phyloP scores from a whole-genome alignment of 1,139 yeast genomes.

The Zygotorulaspora mrakii region DNA sequence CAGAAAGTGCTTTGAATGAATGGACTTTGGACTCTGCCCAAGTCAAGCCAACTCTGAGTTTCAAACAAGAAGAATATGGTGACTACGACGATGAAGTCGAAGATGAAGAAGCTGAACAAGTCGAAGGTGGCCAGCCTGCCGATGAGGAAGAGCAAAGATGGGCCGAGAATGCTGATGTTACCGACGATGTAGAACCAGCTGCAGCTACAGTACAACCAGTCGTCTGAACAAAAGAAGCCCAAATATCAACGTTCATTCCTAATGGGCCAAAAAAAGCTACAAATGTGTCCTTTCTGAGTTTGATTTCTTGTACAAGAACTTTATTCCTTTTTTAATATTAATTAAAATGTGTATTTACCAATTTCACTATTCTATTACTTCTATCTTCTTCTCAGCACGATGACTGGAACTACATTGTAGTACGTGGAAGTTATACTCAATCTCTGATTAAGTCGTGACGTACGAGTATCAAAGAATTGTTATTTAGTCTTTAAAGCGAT shows the following conservation, averaged over 20 bases:
- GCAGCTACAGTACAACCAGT: conserved; percentile 6
- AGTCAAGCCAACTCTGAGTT: conserved; percentile 89
- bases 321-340: conserved; percentile 6
- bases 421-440: no score
- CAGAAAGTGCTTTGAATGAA: conserved; percentile 90
- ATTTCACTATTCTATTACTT: background rate
- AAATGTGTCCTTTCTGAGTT: background rate
- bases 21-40: conserved; percentile 97
- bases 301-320: conserved; percentile 2
- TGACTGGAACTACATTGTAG: no score
- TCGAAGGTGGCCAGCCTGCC: conserved; percentile 38
- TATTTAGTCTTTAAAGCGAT: background rate
- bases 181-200: conserved; percentile 9
- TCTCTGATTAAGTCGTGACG: no score
- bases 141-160: conserved; percentile 20
- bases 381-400: no score
- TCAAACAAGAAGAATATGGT: conserved; percentile 65
- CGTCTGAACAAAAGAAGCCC: no score
- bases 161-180: conserved; percentile 16
- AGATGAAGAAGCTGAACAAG: conserved; percentile 49
- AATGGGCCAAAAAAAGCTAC: conserved; percentile 4
- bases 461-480: no score
- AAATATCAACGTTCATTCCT: background rate
- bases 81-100: conserved; percentile 59
- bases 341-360: conserved; percentile 9